phyloP scores from a whole-genome alignment of 1,139 yeast genomes.

The Saccharomyces hybrid region DNA sequence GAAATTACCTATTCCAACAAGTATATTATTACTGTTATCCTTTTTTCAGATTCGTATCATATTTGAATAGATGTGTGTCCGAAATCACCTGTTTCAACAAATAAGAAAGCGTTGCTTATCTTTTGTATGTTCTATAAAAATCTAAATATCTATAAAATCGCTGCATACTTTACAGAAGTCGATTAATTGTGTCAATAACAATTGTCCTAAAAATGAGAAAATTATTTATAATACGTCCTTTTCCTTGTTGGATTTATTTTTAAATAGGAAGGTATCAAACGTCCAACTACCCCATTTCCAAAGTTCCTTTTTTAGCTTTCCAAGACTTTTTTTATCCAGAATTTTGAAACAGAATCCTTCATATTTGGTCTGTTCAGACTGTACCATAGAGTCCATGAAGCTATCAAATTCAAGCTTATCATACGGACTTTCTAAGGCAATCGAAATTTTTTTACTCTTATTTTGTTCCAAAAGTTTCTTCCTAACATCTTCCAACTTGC shows the following conservation, averaged over 20 bases:
- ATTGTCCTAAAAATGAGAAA: not conserved
- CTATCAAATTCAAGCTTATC: constrained; percentile 2
- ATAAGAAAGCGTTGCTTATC: not conserved
- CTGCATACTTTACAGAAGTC: not conserved
- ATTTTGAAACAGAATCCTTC: constrained; percentile 2
- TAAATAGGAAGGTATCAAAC: constrained; percentile 1
- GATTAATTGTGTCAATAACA: not conserved
- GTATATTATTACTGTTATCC: not conserved
- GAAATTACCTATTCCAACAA: not conserved
- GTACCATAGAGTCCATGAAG: not conserved
- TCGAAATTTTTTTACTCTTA: not conserved
- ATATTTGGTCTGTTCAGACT: constrained; percentile 3
- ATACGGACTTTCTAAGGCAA: not conserved
- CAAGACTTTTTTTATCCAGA: not conserved
- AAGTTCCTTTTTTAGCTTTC: constrained; percentile 2
- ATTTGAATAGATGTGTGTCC: not conserved
- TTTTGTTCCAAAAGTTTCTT: constrained; percentile 1
- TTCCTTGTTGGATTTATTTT: not conserved
- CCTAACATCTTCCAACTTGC: constrained; percentile 1
- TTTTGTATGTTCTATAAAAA: not conserved
- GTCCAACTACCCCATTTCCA: constrained; percentile 2
- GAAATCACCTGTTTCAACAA: not conserved
- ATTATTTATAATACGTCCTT: not conserved
- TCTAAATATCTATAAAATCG: not conserved
- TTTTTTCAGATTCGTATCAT: not conserved